Percentiles rank a stretch among this genome's conserved stretches.
Evolutionary conservation across 169 alveolate species (phyloP).

Genomic region (Cryptosporidium meleagridis): DNA sequence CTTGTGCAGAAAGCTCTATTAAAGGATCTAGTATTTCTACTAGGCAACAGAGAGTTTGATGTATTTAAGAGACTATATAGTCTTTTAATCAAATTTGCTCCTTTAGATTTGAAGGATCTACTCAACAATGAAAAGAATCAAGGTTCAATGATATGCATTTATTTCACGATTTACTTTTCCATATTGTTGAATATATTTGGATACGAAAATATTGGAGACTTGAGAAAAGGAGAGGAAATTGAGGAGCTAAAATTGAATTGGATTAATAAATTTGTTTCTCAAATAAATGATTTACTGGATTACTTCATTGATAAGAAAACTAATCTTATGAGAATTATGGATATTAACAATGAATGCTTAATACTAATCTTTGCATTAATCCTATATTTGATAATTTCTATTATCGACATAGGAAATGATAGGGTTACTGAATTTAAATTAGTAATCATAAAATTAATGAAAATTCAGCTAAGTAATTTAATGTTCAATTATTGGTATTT

Average conservation of each 20-base stretch:
- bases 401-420: not conserved
- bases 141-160: conserved; percentile 31
- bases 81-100: conserved; percentile 22
- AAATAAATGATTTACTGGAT: not conserved
- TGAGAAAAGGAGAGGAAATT: not conserved
- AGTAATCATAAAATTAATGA: not conserved
- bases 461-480: not conserved
- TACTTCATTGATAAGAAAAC: not conserved
- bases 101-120: conserved; percentile 28
- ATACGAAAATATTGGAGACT: not conserved
- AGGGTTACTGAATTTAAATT: not conserved
- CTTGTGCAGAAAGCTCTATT: conserved; percentile 21
- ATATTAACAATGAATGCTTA: conserved; percentile 20
- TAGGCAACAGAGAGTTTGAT: not conserved
- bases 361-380: conserved; percentile 23
- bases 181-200: not conserved
- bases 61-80: not conserved
- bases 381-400: conserved; percentile 21
- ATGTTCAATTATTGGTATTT: conserved; percentile 59
- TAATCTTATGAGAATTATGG: not conserved
- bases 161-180: conserved; percentile 30
- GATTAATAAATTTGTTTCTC: conserved; percentile 27
- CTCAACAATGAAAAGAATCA: not conserved
- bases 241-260: not conserved
- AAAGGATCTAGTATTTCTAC: conserved; percentile 12